Conservation (phyloP, 306 rosid species). For the Glycine soja region DNA sequence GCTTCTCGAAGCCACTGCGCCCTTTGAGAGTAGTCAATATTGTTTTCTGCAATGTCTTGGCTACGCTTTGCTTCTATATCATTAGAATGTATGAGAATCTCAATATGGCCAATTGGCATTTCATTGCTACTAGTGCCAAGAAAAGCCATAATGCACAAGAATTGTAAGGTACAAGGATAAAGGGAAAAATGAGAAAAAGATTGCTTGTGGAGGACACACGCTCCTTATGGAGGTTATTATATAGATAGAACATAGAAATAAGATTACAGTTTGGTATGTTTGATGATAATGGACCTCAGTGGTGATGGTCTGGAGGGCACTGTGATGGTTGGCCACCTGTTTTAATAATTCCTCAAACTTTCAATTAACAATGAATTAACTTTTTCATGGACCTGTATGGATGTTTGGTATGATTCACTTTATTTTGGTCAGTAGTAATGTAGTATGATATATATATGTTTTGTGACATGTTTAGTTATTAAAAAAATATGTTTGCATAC, state of each 20-base stretch:
- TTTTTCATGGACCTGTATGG: constrained; percentile 18
- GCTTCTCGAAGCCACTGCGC: constrained; percentile 67
- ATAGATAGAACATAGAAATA: constrained; percentile 42
- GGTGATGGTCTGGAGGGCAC: constrained; percentile 54
- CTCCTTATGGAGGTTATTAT: constrained; percentile 45
- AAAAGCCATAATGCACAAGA: constrained; percentile 54
- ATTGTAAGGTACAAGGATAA: neutral
- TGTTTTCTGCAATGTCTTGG: constrained; percentile 36
- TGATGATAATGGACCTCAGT: constrained; percentile 9
- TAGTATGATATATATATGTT: neutral
- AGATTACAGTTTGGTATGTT: constrained; percentile 13
- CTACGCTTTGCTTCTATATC: constrained; percentile 39
- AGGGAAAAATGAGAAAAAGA: constrained; percentile 27
- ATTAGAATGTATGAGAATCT: constrained; percentile 40
- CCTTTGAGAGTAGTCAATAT: constrained; percentile 54
- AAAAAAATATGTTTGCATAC: too few relatives aligned
- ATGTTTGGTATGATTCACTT: constrained; percentile 35
- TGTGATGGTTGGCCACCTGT: constrained; percentile 20
- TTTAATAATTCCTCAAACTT: constrained; percentile 33
- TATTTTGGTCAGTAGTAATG: neutral
- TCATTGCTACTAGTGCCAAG: constrained; percentile 39
- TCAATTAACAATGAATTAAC: constrained; percentile 25
- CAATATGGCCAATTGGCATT: constrained; percentile 38
- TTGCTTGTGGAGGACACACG: constrained; percentile 57
- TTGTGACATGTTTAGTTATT: too few relatives aligned